Conservation (phyloP, 2,329 filamentous ascomycete genomes). For the Acephala macrosclerotiorum region DNA sequence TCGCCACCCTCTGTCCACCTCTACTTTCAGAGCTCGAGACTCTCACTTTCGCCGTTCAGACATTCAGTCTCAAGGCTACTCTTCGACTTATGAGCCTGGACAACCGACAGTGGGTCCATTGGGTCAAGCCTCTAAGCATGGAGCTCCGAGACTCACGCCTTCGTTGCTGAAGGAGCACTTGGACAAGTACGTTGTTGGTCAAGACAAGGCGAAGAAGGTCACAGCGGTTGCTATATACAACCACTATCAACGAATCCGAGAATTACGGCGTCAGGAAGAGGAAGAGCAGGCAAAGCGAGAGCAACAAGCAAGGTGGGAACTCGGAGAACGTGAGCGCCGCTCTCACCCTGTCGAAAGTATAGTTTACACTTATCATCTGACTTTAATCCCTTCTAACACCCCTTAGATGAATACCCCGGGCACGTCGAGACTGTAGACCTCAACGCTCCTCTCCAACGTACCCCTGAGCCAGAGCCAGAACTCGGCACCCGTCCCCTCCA, state of each 20-base stretch:
- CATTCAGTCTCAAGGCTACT: constrained; percentile 61
- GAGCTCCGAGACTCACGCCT: constrained; percentile 69
- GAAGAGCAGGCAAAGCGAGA: constrained; percentile 68
- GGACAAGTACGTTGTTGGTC: constrained; percentile 95
- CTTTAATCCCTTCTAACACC: constrained; percentile 37
- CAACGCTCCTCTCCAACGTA: constrained; percentile 27
- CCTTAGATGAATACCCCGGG: constrained; percentile 61
- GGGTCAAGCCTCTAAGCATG: constrained; percentile 55
- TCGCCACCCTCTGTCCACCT: constrained; percentile 31
- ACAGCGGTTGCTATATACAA: constrained; percentile 95
- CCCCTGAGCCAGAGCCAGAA: constrained; percentile 34
- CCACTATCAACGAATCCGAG: constrained; percentile 89
- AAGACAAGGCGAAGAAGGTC: constrained; percentile 93
- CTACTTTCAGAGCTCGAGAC: constrained; percentile 25
- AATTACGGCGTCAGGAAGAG: constrained; percentile 76
- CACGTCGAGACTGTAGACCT: constrained; percentile 48
- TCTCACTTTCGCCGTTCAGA: constrained; percentile 57
- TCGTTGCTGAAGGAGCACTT: constrained; percentile 84
- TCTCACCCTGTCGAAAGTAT: constrained; percentile 82
- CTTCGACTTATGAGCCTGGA: constrained; percentile 67
- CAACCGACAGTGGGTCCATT: constrained; percentile 69
- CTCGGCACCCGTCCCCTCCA: constrained; percentile 26
- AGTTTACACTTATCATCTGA: constrained; percentile 37
- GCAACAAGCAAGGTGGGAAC: constrained; percentile 61
- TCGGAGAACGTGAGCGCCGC: constrained; percentile 52